Evolutionary conservation across 257 asterid genomes (phyloP).

Genomic region (Solanum sitiens): DNA sequence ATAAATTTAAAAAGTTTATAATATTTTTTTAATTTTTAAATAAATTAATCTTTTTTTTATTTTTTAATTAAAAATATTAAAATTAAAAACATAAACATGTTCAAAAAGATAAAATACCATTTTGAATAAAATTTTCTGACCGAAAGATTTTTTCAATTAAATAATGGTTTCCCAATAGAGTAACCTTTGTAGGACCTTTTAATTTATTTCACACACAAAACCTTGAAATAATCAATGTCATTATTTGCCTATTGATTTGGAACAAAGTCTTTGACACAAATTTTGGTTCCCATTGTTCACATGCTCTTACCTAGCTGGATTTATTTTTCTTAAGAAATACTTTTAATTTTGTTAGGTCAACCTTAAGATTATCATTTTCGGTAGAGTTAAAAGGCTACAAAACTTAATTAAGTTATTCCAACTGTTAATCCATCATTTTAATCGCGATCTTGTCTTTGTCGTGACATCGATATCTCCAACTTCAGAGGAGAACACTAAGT

Average conservation of each 20-base stretch:
- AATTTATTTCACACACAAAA: neutral
- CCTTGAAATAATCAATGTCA: neutral
- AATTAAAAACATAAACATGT: too few species aligned
- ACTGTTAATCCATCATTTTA: neutral
- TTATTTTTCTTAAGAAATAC: neutral
- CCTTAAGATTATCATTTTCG: neutral
- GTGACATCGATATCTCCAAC: neutral
- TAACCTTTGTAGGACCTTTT: neutral
- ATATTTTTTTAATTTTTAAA: too few species aligned
- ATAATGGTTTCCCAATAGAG: neutral
- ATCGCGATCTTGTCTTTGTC: neutral
- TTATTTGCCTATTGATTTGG: neutral
- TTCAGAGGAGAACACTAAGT: too few species aligned
- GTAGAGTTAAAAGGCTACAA: neutral
- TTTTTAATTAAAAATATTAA: too few species aligned
- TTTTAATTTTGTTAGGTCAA: neutral
- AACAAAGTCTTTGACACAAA: neutral
- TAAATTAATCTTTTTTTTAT: too few species aligned
- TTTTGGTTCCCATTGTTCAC: neutral
- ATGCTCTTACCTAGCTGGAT: neutral
- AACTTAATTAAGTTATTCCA: neutral
- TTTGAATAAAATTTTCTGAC: too few species aligned
- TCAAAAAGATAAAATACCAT: fast-evolving
- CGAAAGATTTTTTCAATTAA: too few species aligned
- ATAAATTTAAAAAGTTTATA: too few species aligned